These are phyloP conservation scores for Teratosphaeria gauchensis DNA, from an alignment of 2,329 filamentous ascomycete genomes.

Conservation along the genomic window DNA sequence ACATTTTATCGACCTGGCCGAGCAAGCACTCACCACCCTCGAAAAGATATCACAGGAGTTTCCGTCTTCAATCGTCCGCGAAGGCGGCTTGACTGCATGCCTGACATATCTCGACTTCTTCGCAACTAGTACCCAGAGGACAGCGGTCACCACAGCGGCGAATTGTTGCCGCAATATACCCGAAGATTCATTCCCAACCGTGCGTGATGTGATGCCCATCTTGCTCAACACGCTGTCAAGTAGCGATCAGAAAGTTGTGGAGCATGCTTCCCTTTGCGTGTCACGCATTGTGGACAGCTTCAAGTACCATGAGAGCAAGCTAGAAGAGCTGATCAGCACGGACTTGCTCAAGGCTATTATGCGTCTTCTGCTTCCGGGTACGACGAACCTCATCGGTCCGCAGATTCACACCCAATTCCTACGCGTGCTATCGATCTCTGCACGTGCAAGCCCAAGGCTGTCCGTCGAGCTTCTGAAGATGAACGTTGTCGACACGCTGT, in stretches of 20 bases:
- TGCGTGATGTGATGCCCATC: constrained; percentile 93
- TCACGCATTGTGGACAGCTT: constrained; percentile 96
- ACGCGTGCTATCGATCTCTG: constrained; percentile 80
- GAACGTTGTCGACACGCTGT: constrained; percentile 93
- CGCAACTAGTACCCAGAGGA: constrained; percentile 89
- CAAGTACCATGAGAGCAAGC: constrained; percentile 72
- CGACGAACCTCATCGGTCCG: constrained; percentile 86
- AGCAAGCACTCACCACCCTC: constrained; percentile 90
- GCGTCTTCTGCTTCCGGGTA: constrained; percentile 80
- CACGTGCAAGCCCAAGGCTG: constrained; percentile 74
- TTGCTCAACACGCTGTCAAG: constrained; percentile 82
- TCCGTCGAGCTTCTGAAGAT: constrained; percentile 90
- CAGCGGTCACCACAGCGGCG: constrained; percentile 90
- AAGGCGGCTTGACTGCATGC: constrained; percentile 92
- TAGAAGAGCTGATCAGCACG: constrained; percentile 86
- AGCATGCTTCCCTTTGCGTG: constrained; percentile 91
- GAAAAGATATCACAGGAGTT: constrained; percentile 98
- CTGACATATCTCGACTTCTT: constrained; percentile 96
- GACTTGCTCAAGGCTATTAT: constrained; percentile 78
- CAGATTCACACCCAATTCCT: constrained; percentile 96
- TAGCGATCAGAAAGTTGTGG: constrained; percentile 91
- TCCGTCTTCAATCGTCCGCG: constrained; percentile 85
- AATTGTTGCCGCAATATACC: constrained; percentile 98
- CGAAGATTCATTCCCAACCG: constrained; percentile 82
- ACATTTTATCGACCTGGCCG: constrained; percentile 91